Percentiles rank a stretch among this genome's conserved stretches.
Conservation (phyloP, 169 alveolate genomes). For the Eimeria falciformis region DNA sequence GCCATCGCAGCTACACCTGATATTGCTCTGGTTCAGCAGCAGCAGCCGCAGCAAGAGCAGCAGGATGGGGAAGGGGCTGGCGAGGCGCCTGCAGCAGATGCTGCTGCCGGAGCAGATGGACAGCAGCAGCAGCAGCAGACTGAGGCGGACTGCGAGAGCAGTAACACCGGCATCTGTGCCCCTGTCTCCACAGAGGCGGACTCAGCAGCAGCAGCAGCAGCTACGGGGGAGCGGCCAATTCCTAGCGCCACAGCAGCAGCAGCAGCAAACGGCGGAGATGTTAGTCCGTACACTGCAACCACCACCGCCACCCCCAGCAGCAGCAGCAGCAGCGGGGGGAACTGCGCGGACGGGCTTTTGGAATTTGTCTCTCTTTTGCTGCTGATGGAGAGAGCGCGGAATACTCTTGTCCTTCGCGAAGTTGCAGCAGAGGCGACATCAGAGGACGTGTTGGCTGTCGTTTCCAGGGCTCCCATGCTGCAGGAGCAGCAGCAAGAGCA, state of each 20-base stretch:
- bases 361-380: not conserved
- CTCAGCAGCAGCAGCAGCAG: conserved; percentile 37
- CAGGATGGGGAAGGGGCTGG: not conserved
- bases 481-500: not conserved
- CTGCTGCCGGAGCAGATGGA: not conserved
- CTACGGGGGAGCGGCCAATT: not conserved
- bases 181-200: not conserved
- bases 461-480: not conserved
- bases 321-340: not conserved
- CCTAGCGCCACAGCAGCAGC: not conserved
- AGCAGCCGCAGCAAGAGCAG: conserved; percentile 12
- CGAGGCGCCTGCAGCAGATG: not conserved
- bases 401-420: conserved; percentile 42
- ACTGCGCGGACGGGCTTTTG: not conserved
- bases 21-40: not conserved
- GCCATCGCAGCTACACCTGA: not conserved
- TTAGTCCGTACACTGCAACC: not conserved
- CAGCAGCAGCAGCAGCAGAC: not conserved
- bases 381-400: conserved; percentile 17
- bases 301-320: not conserved
- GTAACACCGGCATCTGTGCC: not conserved
- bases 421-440: not conserved
- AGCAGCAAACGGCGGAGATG: not conserved
- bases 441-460: not conserved
- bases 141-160: not conserved